Conservation (phyloP, 2,329 filamentous ascomycete species). For the Thielaviopsis euricoi region DNA sequence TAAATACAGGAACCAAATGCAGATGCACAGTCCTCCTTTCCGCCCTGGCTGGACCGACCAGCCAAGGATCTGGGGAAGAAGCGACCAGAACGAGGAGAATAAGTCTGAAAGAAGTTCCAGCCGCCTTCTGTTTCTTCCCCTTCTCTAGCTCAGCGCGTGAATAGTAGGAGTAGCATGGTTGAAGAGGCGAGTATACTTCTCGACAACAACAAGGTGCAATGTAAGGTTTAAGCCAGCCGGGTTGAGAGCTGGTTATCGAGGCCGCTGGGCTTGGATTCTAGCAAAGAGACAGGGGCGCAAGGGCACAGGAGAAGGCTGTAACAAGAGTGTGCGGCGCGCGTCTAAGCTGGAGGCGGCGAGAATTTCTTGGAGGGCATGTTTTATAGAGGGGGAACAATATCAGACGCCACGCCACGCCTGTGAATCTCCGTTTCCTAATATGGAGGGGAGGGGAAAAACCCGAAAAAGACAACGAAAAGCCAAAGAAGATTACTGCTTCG, state of each 20-base stretch:
- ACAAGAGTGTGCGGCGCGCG: background rate
- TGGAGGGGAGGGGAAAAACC: too few relatives aligned
- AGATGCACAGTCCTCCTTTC: background rate
- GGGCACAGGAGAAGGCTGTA: background rate
- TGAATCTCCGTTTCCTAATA: too few relatives aligned
- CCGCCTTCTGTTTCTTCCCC: too few relatives aligned
- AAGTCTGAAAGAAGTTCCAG: background rate
- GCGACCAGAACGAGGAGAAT: background rate
- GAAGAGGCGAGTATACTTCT: too few relatives aligned
- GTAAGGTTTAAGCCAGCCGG: too few relatives aligned
- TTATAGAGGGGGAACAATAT: background rate
- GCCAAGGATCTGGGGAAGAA: background rate
- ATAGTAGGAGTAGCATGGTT: background rate
- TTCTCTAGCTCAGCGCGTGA: background rate
- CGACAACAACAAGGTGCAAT: too few relatives aligned
- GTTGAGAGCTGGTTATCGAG: too few relatives aligned
- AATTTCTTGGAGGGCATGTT: background rate
- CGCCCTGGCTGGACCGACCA: background rate
- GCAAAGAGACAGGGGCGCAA: too few relatives aligned
- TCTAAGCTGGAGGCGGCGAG: background rate
- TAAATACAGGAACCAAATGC: background rate
- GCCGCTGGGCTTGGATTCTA: too few relatives aligned
- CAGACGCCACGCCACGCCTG: too few relatives aligned
- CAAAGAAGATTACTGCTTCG: too few relatives aligned
- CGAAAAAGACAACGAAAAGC: too few relatives aligned